phyloP scores from a whole-genome alignment of 1,284 basidiomycete genomes.

The Cryptococcus sp. region DNA sequence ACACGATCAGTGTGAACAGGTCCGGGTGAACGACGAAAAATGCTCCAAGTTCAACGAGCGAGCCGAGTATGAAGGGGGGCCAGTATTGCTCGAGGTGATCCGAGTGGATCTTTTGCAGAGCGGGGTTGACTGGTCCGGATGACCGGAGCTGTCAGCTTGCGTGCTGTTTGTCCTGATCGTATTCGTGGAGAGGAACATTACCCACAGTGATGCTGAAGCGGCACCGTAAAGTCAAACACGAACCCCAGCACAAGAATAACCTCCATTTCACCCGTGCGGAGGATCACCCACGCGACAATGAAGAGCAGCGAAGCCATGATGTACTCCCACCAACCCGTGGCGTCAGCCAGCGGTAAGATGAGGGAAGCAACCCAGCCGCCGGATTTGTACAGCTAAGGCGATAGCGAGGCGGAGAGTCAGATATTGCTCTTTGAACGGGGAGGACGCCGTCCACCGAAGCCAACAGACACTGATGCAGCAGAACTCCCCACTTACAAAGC shows the following conservation, averaged over 20 bases:
- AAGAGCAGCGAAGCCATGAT: conserved; percentile 19
- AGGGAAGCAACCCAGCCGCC: conserved; percentile 33
- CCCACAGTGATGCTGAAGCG: conserved; percentile 22
- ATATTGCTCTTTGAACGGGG: neutral
- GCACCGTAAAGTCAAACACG: conserved; percentile 26
- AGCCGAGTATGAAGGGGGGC: conserved; percentile 25
- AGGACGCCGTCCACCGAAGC: neutral
- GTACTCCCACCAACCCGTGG: conserved; percentile 27
- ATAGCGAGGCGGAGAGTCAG: neutral
- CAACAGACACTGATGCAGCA: too few species aligned
- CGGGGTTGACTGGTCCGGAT: conserved; percentile 3
- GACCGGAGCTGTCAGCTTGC: neutral
- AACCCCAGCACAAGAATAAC: conserved; percentile 25
- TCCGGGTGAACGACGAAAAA: conserved; percentile 27
- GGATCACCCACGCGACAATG: conserved; percentile 23
- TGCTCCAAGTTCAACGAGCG: conserved; percentile 17
- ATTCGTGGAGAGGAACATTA: neutral
- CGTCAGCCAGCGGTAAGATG: conserved; percentile 14
- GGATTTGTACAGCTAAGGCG: conserved; percentile 28
- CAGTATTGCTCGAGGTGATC: conserved; percentile 26
- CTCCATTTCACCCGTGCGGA: conserved; percentile 19
- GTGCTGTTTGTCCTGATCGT: too few species aligned
- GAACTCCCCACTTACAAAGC: conserved; percentile 14
- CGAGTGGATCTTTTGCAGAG: neutral
- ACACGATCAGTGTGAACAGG: conserved; percentile 31